Evolutionary conservation across 345 rosid genomes (phyloP).

Genomic region (Noccaea bulbosa): DNA sequence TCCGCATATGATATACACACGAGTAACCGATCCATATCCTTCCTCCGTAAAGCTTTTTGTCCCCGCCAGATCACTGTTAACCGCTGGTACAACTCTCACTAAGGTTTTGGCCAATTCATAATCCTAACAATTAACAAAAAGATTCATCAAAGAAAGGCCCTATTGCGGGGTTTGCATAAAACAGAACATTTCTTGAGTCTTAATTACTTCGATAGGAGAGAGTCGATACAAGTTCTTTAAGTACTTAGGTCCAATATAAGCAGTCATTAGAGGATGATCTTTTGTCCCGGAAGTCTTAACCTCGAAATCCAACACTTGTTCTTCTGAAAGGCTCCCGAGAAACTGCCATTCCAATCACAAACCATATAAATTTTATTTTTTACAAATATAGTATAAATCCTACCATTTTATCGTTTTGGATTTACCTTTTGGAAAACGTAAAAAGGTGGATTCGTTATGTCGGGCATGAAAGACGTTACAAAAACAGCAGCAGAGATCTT

Average conservation of each 20-base stretch:
- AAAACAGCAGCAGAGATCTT: conserved; percentile 41
- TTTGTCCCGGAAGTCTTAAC: conserved; percentile 16
- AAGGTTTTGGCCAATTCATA: conserved; percentile 45
- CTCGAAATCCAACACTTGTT: conserved; percentile 20
- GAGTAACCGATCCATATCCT: conserved; percentile 43
- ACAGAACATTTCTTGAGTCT: not conserved
- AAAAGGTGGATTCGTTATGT: conserved; percentile 33
- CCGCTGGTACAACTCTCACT: conserved; percentile 44
- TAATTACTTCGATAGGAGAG: conserved; percentile 36
- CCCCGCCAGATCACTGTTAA: conserved; percentile 38
- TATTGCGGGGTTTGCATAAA: no score
- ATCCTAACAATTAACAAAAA: conserved; percentile 39
- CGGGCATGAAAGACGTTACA: conserved; percentile 43
- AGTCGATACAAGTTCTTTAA: conserved; percentile 32
- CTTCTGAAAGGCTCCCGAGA: not conserved
- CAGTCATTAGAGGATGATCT: conserved; percentile 27
- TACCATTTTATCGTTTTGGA: not conserved
- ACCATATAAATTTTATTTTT: no score
- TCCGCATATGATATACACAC: conserved; percentile 43
- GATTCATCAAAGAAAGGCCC: not conserved
- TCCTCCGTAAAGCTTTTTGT: conserved; percentile 38
- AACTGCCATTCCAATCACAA: conserved; percentile 14
- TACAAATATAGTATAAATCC: no score
- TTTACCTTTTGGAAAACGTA: conserved; percentile 36
- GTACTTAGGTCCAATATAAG: conserved; percentile 17